A percentile compares a stretch with the other conserved stretches of the same genome.
Evolutionary conservation across 2,329 filamentous ascomycete genomes (phyloP).

Genomic region (Lanzia echinophila): DNA sequence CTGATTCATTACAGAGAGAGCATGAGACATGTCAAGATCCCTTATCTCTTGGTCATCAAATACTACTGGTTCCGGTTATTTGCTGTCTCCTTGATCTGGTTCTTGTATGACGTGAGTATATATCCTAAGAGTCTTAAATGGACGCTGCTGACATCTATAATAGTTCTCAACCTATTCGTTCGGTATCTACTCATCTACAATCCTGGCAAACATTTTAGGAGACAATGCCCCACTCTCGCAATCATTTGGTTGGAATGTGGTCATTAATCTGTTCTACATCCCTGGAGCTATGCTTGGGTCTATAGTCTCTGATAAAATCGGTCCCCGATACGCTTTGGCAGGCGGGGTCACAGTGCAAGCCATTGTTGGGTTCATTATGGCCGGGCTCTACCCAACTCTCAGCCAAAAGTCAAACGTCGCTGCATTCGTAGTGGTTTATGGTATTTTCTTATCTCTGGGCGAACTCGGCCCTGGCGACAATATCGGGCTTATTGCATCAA

Average conservation of each 20-base stretch:
- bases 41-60: constrained; percentile 47
- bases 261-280: constrained; percentile 85
- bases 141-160: constrained; percentile 13
- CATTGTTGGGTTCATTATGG: constrained; percentile 82
- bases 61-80: constrained; percentile 71
- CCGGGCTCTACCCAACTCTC: constrained; percentile 67
- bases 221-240: constrained; percentile 59
- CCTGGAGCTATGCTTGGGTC: constrained; percentile 75
- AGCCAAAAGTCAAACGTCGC: constrained; percentile 60
- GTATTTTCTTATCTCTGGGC: constrained; percentile 68
- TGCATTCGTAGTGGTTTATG: constrained; percentile 73
- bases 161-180: constrained; percentile 79
- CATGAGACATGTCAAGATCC: constrained; percentile 40
- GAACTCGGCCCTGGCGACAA: constrained; percentile 87
- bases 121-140: background rate
- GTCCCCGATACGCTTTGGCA: constrained; percentile 67
- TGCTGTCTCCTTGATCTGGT: constrained; percentile 72
- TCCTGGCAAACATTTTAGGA: constrained; percentile 60
- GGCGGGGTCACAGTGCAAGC: constrained; percentile 67
- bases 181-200: constrained; percentile 73
- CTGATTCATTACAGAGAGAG: constrained; percentile 23
- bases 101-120: constrained; percentile 62
- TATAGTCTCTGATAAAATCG: constrained; percentile 69
- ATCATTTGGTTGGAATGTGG: constrained; percentile 79
- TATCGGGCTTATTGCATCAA: constrained; percentile 79